Conservation (phyloP, 345 rosid species). For the Euphorbia pulcherrima region DNA sequence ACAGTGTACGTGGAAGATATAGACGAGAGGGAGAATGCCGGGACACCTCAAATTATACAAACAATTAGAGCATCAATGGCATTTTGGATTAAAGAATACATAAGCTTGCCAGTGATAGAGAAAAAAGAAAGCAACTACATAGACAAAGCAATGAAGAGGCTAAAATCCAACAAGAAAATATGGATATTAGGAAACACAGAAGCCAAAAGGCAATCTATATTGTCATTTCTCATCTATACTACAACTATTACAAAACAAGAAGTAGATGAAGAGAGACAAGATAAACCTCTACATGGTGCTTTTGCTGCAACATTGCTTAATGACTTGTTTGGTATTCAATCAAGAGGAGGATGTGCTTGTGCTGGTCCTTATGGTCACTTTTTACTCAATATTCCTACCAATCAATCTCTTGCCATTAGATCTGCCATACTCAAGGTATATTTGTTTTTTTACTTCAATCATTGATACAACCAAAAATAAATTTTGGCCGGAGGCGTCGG, state of each 20-base stretch:
- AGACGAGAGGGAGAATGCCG: slow-evolving; percentile 54
- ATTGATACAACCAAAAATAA: no score
- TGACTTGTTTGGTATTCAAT: slow-evolving; percentile 63
- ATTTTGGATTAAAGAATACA: slow-evolving; percentile 55
- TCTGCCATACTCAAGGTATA: slow-evolving; percentile 42
- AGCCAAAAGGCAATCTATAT: slow-evolving; percentile 36
- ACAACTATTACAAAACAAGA: no score
- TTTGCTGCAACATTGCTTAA: slow-evolving; percentile 51
- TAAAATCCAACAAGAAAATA: slow-evolving; percentile 39
- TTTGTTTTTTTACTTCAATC: no score
- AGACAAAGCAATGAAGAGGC: slow-evolving; percentile 38
- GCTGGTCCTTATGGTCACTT: slow-evolving; percentile 67
- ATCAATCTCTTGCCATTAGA: slow-evolving; percentile 30
- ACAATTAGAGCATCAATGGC: slow-evolving; percentile 50
- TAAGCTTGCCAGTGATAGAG: slow-evolving; percentile 32
- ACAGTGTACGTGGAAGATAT: slow-evolving; percentile 43
- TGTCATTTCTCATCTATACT: slow-evolving; percentile 51
- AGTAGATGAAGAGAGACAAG: slow-evolving; percentile 15
- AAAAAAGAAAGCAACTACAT: slow-evolving; percentile 36
- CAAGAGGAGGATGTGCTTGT: slow-evolving; percentile 62
- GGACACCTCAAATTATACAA: slow-evolving; percentile 62
- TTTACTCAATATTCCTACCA: slow-evolving; percentile 33
- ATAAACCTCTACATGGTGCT: slow-evolving; percentile 55
- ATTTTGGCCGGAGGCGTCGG: no score
- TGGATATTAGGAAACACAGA: slow-evolving; percentile 41